Evolutionary conservation across 805 yeast genomes (phyloP).

Genomic region (Brettanomyces sp.): DNA sequence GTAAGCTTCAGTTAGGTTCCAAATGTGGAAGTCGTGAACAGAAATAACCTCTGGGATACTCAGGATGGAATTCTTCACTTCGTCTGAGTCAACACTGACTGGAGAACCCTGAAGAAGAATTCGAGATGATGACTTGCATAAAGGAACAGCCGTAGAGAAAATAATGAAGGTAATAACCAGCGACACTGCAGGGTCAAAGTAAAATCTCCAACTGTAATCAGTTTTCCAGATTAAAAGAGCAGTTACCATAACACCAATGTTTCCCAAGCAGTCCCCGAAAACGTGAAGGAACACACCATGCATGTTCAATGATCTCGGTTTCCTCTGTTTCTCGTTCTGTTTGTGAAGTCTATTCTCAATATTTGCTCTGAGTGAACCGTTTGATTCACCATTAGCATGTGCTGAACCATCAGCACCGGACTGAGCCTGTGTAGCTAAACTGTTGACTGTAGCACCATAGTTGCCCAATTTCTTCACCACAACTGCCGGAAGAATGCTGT

Average conservation of each 20-base stretch:
- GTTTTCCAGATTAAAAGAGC: conserved; percentile 94
- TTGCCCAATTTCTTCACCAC: conserved; percentile 15
- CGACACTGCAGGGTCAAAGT: conserved; percentile 81
- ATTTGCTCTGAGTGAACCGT: not conserved
- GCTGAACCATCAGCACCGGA: conserved; percentile 1
- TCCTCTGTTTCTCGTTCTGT: not conserved
- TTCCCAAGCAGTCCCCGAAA: conserved; percentile 92
- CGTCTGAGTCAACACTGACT: conserved; percentile 64
- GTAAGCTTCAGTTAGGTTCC: conserved; percentile 87
- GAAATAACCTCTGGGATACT: conserved; percentile 66
- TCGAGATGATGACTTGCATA: conserved; percentile 78
- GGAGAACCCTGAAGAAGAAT: conserved; percentile 93
- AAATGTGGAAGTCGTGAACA: conserved; percentile 90
- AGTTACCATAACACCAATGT: conserved; percentile 82
- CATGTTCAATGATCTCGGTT: conserved; percentile 75
- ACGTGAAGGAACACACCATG: conserved; percentile 95
- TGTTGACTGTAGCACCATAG: not conserved
- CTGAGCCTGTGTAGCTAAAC: conserved; percentile 6
- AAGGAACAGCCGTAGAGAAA: conserved; percentile 83
- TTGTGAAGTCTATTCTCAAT: not conserved
- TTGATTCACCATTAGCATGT: not conserved
- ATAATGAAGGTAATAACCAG: conserved; percentile 79
- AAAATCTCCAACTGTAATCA: conserved; percentile 77
- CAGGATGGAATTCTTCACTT: conserved; percentile 59
- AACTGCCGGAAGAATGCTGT: conserved; percentile 19